Percentiles rank a stretch among this genome's conserved stretches.
phyloP scores from a whole-genome alignment of 106 monocot genomes.

The Dendrobium officinale region DNA sequence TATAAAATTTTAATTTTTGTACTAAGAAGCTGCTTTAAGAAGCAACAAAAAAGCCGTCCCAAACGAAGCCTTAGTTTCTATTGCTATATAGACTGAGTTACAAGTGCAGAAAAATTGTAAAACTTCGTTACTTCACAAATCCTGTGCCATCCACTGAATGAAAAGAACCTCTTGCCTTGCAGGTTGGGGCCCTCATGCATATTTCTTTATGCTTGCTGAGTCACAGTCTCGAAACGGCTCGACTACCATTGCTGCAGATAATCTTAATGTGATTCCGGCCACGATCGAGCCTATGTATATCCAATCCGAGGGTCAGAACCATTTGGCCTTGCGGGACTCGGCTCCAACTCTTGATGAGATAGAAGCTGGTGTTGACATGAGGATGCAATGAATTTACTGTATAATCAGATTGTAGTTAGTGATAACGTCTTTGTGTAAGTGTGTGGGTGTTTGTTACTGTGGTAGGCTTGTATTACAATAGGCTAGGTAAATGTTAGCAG shows the following conservation, averaged over 20 bases:
- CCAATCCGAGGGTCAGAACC: not conserved
- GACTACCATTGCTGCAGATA: not conserved
- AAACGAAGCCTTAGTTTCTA: too few species aligned
- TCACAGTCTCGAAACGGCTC: not conserved
- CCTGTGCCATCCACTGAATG: not conserved
- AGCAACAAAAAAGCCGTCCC: too few species aligned
- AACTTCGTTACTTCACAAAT: not conserved
- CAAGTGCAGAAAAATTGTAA: too few species aligned
- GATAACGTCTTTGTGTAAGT: not conserved
- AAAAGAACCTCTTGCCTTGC: not conserved
- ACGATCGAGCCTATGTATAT: not conserved
- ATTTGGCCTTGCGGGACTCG: not conserved
- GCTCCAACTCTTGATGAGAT: not conserved
- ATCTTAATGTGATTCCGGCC: not conserved
- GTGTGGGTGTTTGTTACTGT: not conserved
- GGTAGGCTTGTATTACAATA: not conserved
- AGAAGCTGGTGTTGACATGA: not conserved
- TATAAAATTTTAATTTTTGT: too few species aligned
- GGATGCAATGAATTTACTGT: not conserved
- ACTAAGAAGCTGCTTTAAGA: too few species aligned
- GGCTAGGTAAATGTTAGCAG: not conserved
- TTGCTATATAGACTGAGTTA: too few species aligned
- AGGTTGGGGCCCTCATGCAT: constrained; percentile 22
- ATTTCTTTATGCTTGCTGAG: constrained; percentile 8
- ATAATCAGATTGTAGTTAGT: not conserved